phyloP scores from a whole-genome alignment of 345 rosid genomes.

The Toxicodendron radicans region DNA sequence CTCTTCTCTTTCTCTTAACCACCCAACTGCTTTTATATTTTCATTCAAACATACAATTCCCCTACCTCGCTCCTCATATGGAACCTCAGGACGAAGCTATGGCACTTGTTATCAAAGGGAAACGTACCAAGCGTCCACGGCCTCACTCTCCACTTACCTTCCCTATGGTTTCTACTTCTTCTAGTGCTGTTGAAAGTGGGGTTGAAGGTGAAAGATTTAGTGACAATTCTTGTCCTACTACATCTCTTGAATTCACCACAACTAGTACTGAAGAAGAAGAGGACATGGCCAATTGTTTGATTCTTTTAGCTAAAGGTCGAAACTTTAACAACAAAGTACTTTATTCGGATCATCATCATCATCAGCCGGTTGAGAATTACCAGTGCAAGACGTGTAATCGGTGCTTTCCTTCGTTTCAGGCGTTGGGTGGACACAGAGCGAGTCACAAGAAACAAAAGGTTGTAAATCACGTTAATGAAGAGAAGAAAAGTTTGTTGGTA shows the following conservation, averaged over 20 bases:
- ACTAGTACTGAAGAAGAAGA: conserved; percentile 43
- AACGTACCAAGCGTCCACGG: conserved; percentile 73
- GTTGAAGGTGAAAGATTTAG: conserved; percentile 29
- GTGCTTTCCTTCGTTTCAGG: conserved; percentile 86
- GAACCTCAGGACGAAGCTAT: conserved; percentile 32
- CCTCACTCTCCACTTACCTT: conserved; percentile 46
- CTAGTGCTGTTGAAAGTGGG: conserved; percentile 16
- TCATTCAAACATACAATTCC: background rate
- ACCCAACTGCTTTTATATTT: conserved; percentile 9
- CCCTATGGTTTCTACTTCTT: conserved; percentile 31
- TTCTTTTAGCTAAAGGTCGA: conserved; percentile 59
- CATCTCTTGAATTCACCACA: conserved; percentile 23
- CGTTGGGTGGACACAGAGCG: conserved; percentile 89
- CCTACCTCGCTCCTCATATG: conserved; percentile 17
- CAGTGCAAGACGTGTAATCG: conserved; percentile 86
- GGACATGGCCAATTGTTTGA: conserved; percentile 66
- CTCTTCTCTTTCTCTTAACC: background rate
- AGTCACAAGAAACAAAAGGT: conserved; percentile 82
- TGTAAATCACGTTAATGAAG: conserved; percentile 1
- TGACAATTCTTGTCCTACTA: conserved; percentile 23
- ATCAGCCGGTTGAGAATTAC: conserved; percentile 21
- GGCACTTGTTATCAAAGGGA: conserved; percentile 46
- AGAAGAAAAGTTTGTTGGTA: conserved; percentile 22
- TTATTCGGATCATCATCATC: conserved; percentile 8
- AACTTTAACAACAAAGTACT: background rate